These are phyloP conservation scores for Retiboletus fuscus DNA, from an alignment of 1,284 basidiomycete genomes.

Conservation along the genomic window DNA sequence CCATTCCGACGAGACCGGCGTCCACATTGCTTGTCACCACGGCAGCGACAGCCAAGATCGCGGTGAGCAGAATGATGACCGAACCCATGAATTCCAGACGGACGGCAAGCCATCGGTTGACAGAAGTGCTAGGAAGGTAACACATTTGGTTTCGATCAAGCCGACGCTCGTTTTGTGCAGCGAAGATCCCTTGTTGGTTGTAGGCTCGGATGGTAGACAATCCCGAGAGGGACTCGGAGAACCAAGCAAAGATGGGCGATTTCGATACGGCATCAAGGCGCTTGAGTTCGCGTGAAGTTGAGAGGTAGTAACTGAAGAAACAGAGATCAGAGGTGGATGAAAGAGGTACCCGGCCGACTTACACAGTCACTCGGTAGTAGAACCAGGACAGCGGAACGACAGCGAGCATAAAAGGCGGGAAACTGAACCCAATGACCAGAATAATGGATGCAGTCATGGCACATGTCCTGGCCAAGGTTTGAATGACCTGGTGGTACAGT, in stretches of 20 bases:
- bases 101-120: constrained; percentile 86
- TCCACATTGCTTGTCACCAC: constrained; percentile 82
- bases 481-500: constrained; percentile 63
- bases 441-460: constrained; percentile 79
- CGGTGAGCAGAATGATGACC: constrained; percentile 82
- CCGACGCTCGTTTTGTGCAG: constrained; percentile 80
- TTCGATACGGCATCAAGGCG: constrained; percentile 91
- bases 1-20: constrained; percentile 91
- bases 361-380: constrained; percentile 84
- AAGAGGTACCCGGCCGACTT: constrained; percentile 34
- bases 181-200: constrained; percentile 79
- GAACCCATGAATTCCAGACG: constrained; percentile 88
- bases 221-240: constrained; percentile 88
- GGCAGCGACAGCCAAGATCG: constrained; percentile 75
- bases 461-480: constrained; percentile 72
- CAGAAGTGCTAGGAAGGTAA: constrained; percentile 77
- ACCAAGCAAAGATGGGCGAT: constrained; percentile 92
- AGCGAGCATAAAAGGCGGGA: constrained; percentile 85
- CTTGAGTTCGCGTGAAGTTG: constrained; percentile 92
- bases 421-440: constrained; percentile 81
- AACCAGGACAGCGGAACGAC: constrained; percentile 82
- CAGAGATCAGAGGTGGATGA: constrained; percentile 8
- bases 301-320: constrained; percentile 81
- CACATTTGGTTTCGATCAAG: constrained; percentile 89
- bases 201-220: constrained; percentile 89